Evolutionary conservation across 371 early-diverging fungal species (phyloP), one percentile per base, ranked within the genome.

Genomic region (Mortierella sp.): DNA sequence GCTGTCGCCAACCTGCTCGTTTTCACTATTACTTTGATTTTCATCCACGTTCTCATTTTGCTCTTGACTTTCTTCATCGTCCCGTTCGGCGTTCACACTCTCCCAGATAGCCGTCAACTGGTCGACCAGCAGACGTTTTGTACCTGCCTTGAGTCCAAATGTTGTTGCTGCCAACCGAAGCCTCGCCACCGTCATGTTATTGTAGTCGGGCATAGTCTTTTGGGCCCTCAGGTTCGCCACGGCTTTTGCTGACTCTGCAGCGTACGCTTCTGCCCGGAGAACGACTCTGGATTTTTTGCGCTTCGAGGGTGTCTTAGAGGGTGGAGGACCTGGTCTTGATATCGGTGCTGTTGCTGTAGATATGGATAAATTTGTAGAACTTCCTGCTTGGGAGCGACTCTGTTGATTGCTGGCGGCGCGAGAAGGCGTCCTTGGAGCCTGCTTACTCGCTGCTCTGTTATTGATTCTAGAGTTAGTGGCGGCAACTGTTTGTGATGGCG

Each of bases 81-180:
- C 5, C 30, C 35, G 45, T 3, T 54, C 30, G 16, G 68, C 45
- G 18, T 80, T 60, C 47, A 80, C 24, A 0, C 18, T 63, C 52
- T 72, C 49, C 75, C 75, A 80, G 5, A 80, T 67, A 10, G 51
- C 59, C 16, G 63, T 69, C 54, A 80, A n/a, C 37, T 80, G 72
- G 14, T 75, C 69, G 2, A 72, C 67, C 61, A 75, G 24, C 37
- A 51, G 6, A 20, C 22, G 22, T 52, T 75, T 80, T 9, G 5
- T 57, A 3, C n/a, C 62, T 22, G 68, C 45, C 35, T 75, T 75
- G 18, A 80, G 59, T 6, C 81, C 81, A 63, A 80, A 80, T 0
- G 75, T 69, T 10, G 57, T 52, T 1, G 75, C 75, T 8, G 60
- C 61, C 35, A 71, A n/a, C 10, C 75, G 71, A 52, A 80, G 39